A percentile compares a stretch with the other conserved stretches of the same genome.
These are phyloP conservation scores for Fusarium mexicanum DNA, from an alignment of 2,329 filamentous ascomycete genomes.

Conservation along the genomic window DNA sequence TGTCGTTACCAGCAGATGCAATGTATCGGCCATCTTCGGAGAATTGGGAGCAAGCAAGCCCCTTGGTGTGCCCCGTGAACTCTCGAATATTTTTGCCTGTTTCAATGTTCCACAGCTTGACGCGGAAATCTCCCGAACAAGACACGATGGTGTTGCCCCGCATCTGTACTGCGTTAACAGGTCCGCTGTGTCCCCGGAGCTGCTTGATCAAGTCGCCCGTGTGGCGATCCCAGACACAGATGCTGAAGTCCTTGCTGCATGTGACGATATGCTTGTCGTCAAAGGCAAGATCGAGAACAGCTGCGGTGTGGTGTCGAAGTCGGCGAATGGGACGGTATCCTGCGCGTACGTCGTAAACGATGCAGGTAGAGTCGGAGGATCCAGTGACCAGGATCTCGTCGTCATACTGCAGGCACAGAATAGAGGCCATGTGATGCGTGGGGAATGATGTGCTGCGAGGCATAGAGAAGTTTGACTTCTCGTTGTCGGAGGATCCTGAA, in stretches of 20 bases:
- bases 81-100: slow-evolving; percentile 90
- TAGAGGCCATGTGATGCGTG: slow-evolving; percentile 86
- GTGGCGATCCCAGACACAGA: slow-evolving; percentile 92
- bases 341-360: slow-evolving; percentile 85
- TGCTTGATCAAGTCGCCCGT: slow-evolving; percentile 81
- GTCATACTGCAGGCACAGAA: slow-evolving; percentile 95
- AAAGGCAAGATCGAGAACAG: slow-evolving; percentile 93
- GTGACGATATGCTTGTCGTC: slow-evolving; percentile 93
- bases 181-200: slow-evolving; percentile 85
- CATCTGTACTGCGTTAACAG: slow-evolving; percentile 96
- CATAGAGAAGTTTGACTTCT: slow-evolving; percentile 56
- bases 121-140: slow-evolving; percentile 90
- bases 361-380: slow-evolving; percentile 90
- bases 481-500: slow-evolving; percentile 61
- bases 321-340: slow-evolving; percentile 83
- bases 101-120: slow-evolving; percentile 95
- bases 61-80: slow-evolving; percentile 89
- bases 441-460: slow-evolving; percentile 67
- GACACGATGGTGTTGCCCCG: slow-evolving; percentile 92
- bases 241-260: slow-evolving; percentile 94
- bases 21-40: slow-evolving; percentile 94
- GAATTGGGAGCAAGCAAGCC: slow-evolving; percentile 95
- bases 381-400: slow-evolving; percentile 92
- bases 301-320: slow-evolving; percentile 81
- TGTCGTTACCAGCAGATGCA: slow-evolving; percentile 93